Conservation (phyloP, 495 filamentous ascomycete genomes). For the Xylaria scruposa region DNA sequence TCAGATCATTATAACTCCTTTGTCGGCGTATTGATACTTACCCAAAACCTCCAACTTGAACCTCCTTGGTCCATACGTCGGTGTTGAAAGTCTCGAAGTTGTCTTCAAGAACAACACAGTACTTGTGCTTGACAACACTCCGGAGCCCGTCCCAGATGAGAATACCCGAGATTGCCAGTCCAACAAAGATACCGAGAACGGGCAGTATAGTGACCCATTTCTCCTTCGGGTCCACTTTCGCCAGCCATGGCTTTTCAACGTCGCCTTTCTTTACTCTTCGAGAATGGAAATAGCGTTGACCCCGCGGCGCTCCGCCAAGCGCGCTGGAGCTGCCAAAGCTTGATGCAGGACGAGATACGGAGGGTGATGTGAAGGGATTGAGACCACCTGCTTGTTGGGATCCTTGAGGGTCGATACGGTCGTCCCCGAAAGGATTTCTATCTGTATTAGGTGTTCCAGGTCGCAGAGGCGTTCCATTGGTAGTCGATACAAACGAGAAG, state of each 20-base stretch:
- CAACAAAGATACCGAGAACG: conserved; percentile 68
- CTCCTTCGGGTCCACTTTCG: conserved; percentile 73
- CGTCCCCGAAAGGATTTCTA: conserved; percentile 46
- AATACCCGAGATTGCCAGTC: conserved; percentile 69
- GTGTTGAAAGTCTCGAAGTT: conserved; percentile 67
- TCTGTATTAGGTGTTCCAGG: conserved; percentile 49
- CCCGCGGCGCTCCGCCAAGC: conserved; percentile 37
- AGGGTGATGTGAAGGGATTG: conserved; percentile 67
- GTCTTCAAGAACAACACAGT: conserved; percentile 75
- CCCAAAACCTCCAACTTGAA: conserved; percentile 85
- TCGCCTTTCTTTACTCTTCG: conserved; percentile 73
- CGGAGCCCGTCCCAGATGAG: conserved; percentile 73
- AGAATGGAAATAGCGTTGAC: conserved; percentile 74
- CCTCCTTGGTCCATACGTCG: conserved; percentile 76
- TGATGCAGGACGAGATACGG: conserved; percentile 60
- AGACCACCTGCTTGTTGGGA: conserved; percentile 36
- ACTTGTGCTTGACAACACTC: conserved; percentile 74
- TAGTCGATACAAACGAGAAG: conserved; percentile 37
- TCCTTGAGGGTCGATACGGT: conserved; percentile 42
- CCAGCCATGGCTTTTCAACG: conserved; percentile 72
- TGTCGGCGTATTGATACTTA: conserved; percentile 46
- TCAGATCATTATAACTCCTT: conserved; percentile 13
- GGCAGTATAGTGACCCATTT: conserved; percentile 87
- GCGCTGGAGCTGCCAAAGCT: conserved; percentile 58
- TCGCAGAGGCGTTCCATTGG: conserved; percentile 45